phyloP scores from a whole-genome alignment of 2,329 filamentous ascomycete species.

The Dactylellina haptotyla region DNA sequence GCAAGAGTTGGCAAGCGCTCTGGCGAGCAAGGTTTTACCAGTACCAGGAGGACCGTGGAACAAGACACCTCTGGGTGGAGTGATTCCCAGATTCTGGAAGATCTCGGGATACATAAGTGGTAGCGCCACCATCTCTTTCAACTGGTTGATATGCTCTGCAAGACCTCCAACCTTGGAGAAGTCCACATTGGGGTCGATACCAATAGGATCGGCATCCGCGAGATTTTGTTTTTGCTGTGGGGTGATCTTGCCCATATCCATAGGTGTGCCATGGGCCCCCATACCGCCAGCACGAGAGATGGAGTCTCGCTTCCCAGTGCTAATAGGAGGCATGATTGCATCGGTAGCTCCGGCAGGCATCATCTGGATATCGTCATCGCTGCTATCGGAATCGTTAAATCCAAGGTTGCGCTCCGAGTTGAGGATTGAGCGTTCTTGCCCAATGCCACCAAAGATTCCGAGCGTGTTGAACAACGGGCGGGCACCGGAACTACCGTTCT shows the following conservation, averaged over 20 bases:
- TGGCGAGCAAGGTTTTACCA: slow-evolving; percentile 94
- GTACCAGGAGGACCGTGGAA: slow-evolving; percentile 98
- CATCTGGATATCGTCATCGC: slow-evolving; percentile 85
- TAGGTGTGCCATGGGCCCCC: slow-evolving; percentile 60
- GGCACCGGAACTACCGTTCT: slow-evolving; percentile 71
- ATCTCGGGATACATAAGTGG: slow-evolving; percentile 94
- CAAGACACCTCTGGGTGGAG: slow-evolving; percentile 90
- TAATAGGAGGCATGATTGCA: slow-evolving; percentile 28
- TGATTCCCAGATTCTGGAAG: slow-evolving; percentile 89
- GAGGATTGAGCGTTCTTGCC: slow-evolving; percentile 75
- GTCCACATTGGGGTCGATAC: slow-evolving; percentile 89
- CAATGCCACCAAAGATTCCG: slow-evolving; percentile 90
- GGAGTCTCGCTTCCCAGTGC: slow-evolving; percentile 57
- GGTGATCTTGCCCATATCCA: slow-evolving; percentile 83
- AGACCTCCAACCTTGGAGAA: slow-evolving; percentile 94
- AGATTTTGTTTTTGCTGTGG: slow-evolving; percentile 79
- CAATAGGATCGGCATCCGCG: slow-evolving; percentile 92
- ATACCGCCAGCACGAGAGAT: slow-evolving; percentile 60
- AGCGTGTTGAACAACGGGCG: slow-evolving; percentile 87
- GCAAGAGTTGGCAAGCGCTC: slow-evolving; percentile 84
- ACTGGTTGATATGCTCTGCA: slow-evolving; percentile 91
- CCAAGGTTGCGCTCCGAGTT: slow-evolving; percentile 77
- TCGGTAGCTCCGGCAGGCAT: slow-evolving; percentile 62
- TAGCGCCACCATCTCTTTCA: slow-evolving; percentile 98
- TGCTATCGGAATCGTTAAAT: slow-evolving; percentile 87